phyloP scores from a whole-genome alignment of 2,329 filamentous ascomycete species.

The Ceratocystis eucalypticola region DNA sequence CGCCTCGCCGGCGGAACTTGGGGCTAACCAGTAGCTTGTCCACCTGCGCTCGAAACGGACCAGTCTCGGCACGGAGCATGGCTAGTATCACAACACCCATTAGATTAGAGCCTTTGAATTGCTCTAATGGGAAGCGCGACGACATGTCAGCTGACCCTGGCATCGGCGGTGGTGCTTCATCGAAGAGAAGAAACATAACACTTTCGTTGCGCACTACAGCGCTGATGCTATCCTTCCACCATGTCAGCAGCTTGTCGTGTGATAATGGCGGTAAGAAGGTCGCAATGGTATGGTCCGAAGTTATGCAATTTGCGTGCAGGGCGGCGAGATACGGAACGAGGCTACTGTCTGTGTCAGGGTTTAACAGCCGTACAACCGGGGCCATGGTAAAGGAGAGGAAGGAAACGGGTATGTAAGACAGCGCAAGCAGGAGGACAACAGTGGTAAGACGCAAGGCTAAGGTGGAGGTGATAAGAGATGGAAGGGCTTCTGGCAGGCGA shows the following conservation, averaged over 20 bases:
- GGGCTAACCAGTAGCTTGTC: conserved; percentile 46
- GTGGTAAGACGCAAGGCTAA: neutral
- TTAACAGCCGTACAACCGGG: conserved; percentile 31
- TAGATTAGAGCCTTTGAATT: conserved; percentile 32
- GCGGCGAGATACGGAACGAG: conserved; percentile 44
- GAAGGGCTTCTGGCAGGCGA: neutral
- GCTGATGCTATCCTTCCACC: conserved; percentile 41
- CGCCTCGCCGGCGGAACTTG: conserved; percentile 36
- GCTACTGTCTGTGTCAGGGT: conserved; percentile 33
- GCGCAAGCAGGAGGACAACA: neutral
- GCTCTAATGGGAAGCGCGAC: conserved; percentile 22
- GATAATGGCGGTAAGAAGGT: conserved; percentile 47
- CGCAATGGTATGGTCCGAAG: conserved; percentile 41
- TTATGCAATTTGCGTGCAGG: conserved; percentile 47
- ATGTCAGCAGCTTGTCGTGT: conserved; percentile 40
- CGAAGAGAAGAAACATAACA: conserved; percentile 41
- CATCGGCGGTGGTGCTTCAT: conserved; percentile 21
- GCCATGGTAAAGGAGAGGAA: conserved; percentile 1
- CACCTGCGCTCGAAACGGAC: conserved; percentile 39
- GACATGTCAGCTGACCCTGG: neutral
- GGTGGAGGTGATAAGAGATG: neutral
- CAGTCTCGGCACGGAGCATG: conserved; percentile 41
- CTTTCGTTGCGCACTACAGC: conserved; percentile 34
- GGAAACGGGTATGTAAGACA: neutral
- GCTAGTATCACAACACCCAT: conserved; percentile 44